Base-by-base conservation (phyloP, 2,329 filamentous ascomycete species). In the Paramyrothecium roridum region DNA sequence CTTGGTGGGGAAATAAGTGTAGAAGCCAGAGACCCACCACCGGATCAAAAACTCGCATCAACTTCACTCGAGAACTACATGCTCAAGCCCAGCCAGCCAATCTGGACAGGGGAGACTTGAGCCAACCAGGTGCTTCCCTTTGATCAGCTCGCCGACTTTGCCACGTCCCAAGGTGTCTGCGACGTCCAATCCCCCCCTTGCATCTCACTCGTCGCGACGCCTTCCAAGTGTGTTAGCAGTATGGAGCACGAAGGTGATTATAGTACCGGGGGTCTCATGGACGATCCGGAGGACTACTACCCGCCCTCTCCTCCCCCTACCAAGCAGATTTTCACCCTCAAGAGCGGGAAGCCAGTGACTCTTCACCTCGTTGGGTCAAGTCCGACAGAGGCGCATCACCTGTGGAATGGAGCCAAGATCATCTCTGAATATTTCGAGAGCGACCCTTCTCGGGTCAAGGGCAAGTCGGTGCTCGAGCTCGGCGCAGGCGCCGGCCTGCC, bases 331-430 rank as follows among this genome's bases (percentile, higher is more conserved):
- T 89, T 96, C 76, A 83, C 80, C 21, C 82, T 93, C 68, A 76
- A 83, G 55, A 84, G 82, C 37, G 90, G 89, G 57, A 70, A 84
- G 60, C 76, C 77, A 26, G 76, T 96, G 61, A 84, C 78, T 52
- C 82, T 96, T 60, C 85, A 90, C 64, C 84, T 97, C 74, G 90
- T 96, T 48, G 93, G 93, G 57, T 87, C 90, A 72, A 93, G 90
- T 76, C 90, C 92, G 22, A 83, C 96, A 16, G 96, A 96, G 84
- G 93, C 91, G 17, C 91, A 97, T 72, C 82, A 90, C 61, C 82
- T 97, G 30, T 98, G 93, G 93, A 96, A 97, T 71, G 93, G 91
- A 57, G 88, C 88, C 57, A 88, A 90, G 59, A 85, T 90, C 43
- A 82, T 93, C 50, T 85, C 92, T 17, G 79, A 85, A 62, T 92